Percentiles rank a stretch among this genome's conserved stretches.
Conservation (phyloP, 1,139 yeast species). For the Protomyces lactucae-debilis region DNA sequence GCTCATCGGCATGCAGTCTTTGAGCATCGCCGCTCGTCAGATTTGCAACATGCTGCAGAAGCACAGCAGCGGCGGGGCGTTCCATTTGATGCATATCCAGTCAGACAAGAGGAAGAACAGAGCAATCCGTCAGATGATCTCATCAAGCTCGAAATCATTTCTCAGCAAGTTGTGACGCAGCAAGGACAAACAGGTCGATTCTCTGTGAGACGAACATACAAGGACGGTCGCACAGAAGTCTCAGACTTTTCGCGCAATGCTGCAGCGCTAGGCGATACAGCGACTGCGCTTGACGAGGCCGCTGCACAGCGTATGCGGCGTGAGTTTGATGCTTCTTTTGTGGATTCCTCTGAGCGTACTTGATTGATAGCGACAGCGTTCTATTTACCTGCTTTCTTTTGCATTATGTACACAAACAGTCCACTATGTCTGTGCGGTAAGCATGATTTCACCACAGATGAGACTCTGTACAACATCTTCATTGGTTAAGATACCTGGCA, state of each 20-base stretch:
- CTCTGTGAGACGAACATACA: background rate
- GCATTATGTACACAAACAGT: too few species aligned
- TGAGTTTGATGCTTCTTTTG: background rate
- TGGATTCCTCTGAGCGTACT: background rate
- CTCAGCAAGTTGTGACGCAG: background rate
- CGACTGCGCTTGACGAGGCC: background rate
- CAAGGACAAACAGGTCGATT: background rate
- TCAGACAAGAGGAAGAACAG: background rate
- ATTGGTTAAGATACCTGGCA: constrained; percentile 8
- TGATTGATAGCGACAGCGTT: background rate
- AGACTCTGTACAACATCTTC: constrained; percentile 24
- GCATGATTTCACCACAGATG: constrained; percentile 14
- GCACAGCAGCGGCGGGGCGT: constrained; percentile 24
- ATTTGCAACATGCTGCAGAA: constrained; percentile 16
- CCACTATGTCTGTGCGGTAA: background rate
- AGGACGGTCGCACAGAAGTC: background rate
- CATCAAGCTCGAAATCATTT: background rate
- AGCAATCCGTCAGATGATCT: background rate
- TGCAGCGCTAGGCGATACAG: background rate
- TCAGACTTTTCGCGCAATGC: background rate
- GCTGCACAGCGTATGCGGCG: background rate
- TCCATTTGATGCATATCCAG: constrained; percentile 15
- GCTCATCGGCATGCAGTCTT: background rate
- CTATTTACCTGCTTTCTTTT: background rate
- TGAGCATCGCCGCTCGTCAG: background rate